Evolutionary conservation across 2,329 filamentous ascomycete genomes (phyloP), one percentile per base, ranked within the genome.

Genomic region (Aspergillus calidoustus): DNA sequence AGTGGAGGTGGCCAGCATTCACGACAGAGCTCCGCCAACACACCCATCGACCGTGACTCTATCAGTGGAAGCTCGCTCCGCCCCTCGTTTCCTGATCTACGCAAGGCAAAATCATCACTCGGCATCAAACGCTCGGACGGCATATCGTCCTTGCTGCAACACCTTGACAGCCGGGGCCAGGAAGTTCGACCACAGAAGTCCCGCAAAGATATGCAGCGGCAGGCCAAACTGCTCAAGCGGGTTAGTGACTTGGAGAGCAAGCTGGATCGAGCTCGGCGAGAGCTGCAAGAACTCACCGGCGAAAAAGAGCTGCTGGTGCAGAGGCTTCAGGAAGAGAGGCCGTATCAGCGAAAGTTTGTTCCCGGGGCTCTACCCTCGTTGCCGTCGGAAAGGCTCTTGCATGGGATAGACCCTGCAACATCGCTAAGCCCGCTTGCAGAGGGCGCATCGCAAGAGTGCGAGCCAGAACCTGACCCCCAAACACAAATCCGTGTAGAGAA

Each of bases 221-320:
- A 88, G 67, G 78, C 82, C 61, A 87, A 85, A 64, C 75, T 89
- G 34, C 77, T 81, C 46, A 87, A 86, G 74, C 81, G 84, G 56
- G 86, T 89, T 31, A 87, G 84, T 65, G 82, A 88, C 65, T 79
- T 89, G 13, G 86, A 89, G 67, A 72, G 77, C 13, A 87, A 88
- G 69, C 79, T 89, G 31, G 77, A 84, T 17, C 79, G 80, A 41
- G 85, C 85, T 8, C 80, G 84, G 38, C 80, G 79, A 53, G 83
- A 89, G 71, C 79, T 89, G 25, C 77, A 80, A 34, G 76, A 82
- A 5, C 77, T 83, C 44, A 74, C 84, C 17, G 76, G 76, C 11
- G 79, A 83, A 43, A 67, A 71, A 62, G 72, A 70, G 38, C 65
- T 62, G 17, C 28, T 53, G 44, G 62, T 51, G 55, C 62, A 30